Evolutionary conservation across 2,329 filamentous ascomycete species (phyloP).

Genomic region (Ceratocystis cubensis): DNA sequence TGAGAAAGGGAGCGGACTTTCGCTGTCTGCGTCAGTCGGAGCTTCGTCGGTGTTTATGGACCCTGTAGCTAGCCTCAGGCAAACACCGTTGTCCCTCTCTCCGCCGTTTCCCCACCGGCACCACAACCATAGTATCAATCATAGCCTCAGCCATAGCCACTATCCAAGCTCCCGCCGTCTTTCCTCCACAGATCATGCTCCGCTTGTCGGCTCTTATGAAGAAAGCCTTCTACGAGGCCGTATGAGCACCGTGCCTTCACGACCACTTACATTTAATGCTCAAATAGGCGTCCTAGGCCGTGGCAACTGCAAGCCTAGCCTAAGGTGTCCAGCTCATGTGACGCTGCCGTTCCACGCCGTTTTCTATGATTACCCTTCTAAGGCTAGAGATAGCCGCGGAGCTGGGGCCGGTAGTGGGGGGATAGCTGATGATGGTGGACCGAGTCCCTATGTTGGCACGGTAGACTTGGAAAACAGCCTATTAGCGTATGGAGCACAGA

Average conservation of each 20-base stretch:
- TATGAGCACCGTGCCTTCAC: slow-evolving; percentile 94
- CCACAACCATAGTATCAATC: not conserved
- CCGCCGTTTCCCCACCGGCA: not conserved
- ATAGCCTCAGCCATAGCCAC: slow-evolving; percentile 31
- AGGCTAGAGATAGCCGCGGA: slow-evolving; percentile 25
- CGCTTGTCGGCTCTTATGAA: slow-evolving; percentile 96
- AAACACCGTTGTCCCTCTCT: slow-evolving; percentile 1
- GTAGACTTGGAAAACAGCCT: slow-evolving; percentile 81
- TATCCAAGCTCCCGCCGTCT: slow-evolving; percentile 52
- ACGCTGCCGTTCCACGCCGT: slow-evolving; percentile 85
- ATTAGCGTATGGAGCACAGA: slow-evolving; percentile 24
- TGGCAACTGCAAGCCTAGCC: slow-evolving; percentile 73
- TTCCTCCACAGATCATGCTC: slow-evolving; percentile 63
- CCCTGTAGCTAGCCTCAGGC: not conserved
- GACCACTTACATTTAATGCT: slow-evolving; percentile 81
- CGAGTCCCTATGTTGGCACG: slow-evolving; percentile 89
- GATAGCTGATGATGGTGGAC: slow-evolving; percentile 54
- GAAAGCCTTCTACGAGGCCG: slow-evolving; percentile 88
- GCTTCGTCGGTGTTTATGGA: not conserved
- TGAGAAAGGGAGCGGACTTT: not conserved
- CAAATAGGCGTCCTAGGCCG: slow-evolving; percentile 88
- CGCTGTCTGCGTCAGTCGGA: not conserved
- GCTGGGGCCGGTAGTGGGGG: slow-evolving; percentile 28
- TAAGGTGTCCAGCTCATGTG: slow-evolving; percentile 81
- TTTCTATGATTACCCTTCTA: slow-evolving; percentile 70